Percentiles rank a stretch among this genome's conserved stretches.
Conservation (phyloP, 805 yeast species). For the Hemisphaericaspora nanyangensis region DNA sequence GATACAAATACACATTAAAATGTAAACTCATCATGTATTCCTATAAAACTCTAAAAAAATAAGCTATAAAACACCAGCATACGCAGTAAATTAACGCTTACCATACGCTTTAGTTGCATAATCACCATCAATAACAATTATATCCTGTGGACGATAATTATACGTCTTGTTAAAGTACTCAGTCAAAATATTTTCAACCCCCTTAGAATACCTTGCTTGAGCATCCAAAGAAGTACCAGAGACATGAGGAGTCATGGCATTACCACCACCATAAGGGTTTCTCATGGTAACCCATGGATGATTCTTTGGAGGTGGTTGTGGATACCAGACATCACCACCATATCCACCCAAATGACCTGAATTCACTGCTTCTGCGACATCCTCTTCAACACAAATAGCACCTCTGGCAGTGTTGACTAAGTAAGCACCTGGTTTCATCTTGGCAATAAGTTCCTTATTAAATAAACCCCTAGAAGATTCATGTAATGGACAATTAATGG, state of each 20-base stretch:
- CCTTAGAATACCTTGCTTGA: slow-evolving; percentile 67
- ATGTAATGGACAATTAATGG: slow-evolving; percentile 75
- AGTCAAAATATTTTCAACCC: slow-evolving; percentile 61
- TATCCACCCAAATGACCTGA: slow-evolving; percentile 72
- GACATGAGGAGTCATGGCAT: slow-evolving; percentile 82
- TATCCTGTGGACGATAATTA: slow-evolving; percentile 71
- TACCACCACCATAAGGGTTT: slow-evolving; percentile 65
- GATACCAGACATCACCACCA: slow-evolving; percentile 84
- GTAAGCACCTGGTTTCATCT: slow-evolving; percentile 72
- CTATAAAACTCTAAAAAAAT: too few species aligned
- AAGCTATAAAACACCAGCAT: too few species aligned
- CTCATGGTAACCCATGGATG: slow-evolving; percentile 76
- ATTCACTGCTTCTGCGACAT: slow-evolving; percentile 68
- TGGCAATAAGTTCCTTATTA: slow-evolving; percentile 59
- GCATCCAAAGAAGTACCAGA: slow-evolving; percentile 81
- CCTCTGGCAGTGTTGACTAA: slow-evolving; percentile 80
- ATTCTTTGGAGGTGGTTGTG: slow-evolving; percentile 76
- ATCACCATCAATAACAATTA: slow-evolving; percentile 66
- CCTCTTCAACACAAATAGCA: slow-evolving; percentile 70
- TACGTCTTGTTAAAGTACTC: slow-evolving; percentile 57
- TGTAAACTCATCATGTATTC: too few species aligned
- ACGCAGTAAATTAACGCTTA: too few species aligned
- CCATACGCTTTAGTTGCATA: slow-evolving; percentile 77
- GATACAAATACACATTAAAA: too few species aligned
- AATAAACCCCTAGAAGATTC: slow-evolving; percentile 64